These are phyloP conservation scores for Backusella circina DNA, from an alignment of 192 early-diverging fungal genomes.

Conservation along the genomic window DNA sequence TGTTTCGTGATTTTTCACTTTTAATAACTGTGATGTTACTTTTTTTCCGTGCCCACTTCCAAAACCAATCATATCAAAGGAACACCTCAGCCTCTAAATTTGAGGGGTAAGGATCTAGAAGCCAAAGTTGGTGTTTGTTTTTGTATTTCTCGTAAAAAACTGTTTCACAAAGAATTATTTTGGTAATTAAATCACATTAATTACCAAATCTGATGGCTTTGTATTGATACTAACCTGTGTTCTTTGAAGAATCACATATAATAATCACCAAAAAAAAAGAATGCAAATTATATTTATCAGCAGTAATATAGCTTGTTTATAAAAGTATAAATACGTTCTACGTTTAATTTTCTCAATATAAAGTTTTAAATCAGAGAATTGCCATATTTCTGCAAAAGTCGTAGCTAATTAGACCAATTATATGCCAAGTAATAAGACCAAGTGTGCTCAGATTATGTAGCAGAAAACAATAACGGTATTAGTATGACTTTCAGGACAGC, in stretches of 20 bases:
- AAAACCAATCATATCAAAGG: background rate
- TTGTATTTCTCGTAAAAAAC: background rate
- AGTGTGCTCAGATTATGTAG: too few relatives aligned
- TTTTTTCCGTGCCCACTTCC: background rate
- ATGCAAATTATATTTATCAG: background rate
- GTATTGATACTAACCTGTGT: background rate
- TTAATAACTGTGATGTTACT: background rate
- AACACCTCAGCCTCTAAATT: background rate
- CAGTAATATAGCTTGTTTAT: background rate
- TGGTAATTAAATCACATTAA: background rate
- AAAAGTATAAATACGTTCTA: background rate
- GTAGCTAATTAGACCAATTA: background rate
- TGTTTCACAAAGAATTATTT: conserved; percentile 1
- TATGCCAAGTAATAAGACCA: background rate
- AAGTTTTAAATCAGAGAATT: background rate
- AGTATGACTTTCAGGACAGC: background rate
- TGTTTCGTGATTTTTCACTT: background rate
- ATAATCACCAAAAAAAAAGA: background rate
- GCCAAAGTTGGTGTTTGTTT: background rate
- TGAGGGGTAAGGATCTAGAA: background rate
- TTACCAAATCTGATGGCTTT: background rate
- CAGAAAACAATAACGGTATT: background rate
- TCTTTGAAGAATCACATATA: background rate
- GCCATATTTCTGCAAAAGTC: background rate
- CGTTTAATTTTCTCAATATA: background rate